phyloP scores from a whole-genome alignment of 1,139 yeast species.

The Taiozyma sp. region DNA sequence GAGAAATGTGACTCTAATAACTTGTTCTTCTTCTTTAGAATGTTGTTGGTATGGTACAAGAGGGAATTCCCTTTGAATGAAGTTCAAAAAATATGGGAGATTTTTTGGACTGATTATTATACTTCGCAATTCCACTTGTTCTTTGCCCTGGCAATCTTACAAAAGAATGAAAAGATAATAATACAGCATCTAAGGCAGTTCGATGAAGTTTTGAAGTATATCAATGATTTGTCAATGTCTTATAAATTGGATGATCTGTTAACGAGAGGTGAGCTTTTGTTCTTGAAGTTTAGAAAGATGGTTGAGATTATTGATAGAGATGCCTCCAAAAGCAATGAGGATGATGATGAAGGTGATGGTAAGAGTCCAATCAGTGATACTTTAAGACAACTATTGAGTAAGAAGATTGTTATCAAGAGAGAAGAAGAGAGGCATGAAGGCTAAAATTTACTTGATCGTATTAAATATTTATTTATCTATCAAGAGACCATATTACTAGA shows the following conservation, averaged over 20 bases:
- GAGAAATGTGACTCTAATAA: constrained; percentile 86
- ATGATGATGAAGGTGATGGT: constrained; percentile 13
- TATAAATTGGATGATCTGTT: constrained; percentile 70
- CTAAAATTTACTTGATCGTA: background rate
- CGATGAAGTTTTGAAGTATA: constrained; percentile 88
- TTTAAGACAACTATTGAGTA: constrained; percentile 53
- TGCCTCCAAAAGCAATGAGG: constrained; percentile 18
- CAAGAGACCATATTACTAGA: no score
- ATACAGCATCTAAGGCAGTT: constrained; percentile 67
- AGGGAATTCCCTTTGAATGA: constrained; percentile 85
- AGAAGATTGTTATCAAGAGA: constrained; percentile 54
- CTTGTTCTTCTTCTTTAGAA: constrained; percentile 87
- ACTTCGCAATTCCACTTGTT: constrained; percentile 85
- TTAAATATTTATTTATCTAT: no score
- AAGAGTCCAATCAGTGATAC: constrained; percentile 40
- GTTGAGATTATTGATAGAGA: constrained; percentile 70
- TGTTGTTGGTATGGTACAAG: constrained; percentile 93
- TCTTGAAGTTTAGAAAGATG: constrained; percentile 73
- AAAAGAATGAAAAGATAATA: constrained; percentile 78
- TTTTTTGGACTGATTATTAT: constrained; percentile 81
- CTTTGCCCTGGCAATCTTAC: constrained; percentile 80
- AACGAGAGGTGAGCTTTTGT: constrained; percentile 75
- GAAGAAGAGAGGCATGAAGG: constrained; percentile 34
- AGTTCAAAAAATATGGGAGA: constrained; percentile 81
- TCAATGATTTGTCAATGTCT: constrained; percentile 81